Base-by-base conservation (phyloP, 257 asterid genomes). In the Haberlea rhodopensis region DNA sequence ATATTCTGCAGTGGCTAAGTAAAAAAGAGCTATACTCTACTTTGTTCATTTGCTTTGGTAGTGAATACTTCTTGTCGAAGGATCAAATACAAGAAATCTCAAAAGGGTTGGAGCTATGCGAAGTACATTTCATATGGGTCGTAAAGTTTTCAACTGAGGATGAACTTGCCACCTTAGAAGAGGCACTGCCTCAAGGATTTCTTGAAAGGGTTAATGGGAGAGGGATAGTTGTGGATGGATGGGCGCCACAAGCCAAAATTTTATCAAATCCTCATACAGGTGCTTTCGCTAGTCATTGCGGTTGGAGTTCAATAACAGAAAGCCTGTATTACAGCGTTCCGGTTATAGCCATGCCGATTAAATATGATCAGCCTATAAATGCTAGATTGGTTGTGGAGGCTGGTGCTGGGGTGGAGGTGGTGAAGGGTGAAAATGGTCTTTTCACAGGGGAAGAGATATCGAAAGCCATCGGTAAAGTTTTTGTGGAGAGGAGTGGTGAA, bases 221-320 rank as follows among this genome's bases (percentile, higher is more conserved):
- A 21, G 82, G 75, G 1, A 9, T 57, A 5, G 32, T 78, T 16
- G 22, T 67, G 3, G 13, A 34, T 16, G 45, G 43, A 10, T 74
- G 77, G 83, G 83, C 64, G 0, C 83, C 83, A 11, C 80, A 78
- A n/a, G 61, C 68, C 0, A 22, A 51, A 62, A 71, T 74, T 5
- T 28, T 78, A 31, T 45, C 48, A 0, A 77, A 71, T 55, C 20
- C 70, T 0, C 54, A 77, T 22, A 25, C 53, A 2, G 75, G 68
- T 24, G 79, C 69, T 31, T 81, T 80, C 54, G 25, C 75, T 66
- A 74, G 80, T 9, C 85, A 80, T 8, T 80, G 85, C 32, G 85
- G 85, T 10, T 75, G 83, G 79, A 59, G 73, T 64, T 80, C 85
- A 19, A 23, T 71, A 0, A 32, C 51, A 13, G 84, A 78, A 23